phyloP scores from a whole-genome alignment of 1,139 yeast genomes.

The Chernovozyma aurita region DNA sequence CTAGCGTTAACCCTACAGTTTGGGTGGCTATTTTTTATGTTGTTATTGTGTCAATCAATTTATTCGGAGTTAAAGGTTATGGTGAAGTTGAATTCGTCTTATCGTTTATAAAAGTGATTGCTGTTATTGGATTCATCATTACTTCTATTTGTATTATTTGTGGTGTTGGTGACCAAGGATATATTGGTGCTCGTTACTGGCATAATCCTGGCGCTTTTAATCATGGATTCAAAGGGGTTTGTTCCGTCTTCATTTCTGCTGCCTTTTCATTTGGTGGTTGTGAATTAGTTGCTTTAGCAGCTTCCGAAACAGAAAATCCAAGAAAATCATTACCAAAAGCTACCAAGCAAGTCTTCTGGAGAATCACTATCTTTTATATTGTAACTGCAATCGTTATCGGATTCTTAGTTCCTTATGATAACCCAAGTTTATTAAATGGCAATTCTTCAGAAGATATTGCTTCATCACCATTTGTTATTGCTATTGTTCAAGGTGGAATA shows the following conservation, averaged over 20 bases:
- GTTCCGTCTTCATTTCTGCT: slow-evolving; percentile 78
- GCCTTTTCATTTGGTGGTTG: slow-evolving; percentile 87
- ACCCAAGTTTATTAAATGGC: slow-evolving; percentile 32
- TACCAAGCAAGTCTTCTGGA: slow-evolving; percentile 70
- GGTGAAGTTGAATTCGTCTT: slow-evolving; percentile 43
- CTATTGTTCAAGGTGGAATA: slow-evolving; percentile 35
- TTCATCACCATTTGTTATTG: slow-evolving; percentile 42
- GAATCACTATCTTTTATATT: slow-evolving; percentile 58
- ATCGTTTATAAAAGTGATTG: slow-evolving; percentile 38
- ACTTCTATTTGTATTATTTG: slow-evolving; percentile 36
- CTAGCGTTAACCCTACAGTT: slow-evolving; percentile 33
- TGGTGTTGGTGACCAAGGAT: slow-evolving; percentile 41
- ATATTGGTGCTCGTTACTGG: slow-evolving; percentile 40
- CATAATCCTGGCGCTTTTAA: slow-evolving; percentile 45
- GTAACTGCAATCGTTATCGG: slow-evolving; percentile 45
- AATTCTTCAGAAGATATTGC: slow-evolving; percentile 24
- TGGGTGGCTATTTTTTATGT: slow-evolving; percentile 42
- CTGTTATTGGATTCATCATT: slow-evolving; percentile 41
- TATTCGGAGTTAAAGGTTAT: slow-evolving; percentile 43
- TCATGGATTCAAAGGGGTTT: slow-evolving; percentile 70
- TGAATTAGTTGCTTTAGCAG: slow-evolving; percentile 76
- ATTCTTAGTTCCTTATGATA: slow-evolving; percentile 39
- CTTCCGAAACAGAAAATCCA: slow-evolving; percentile 80
- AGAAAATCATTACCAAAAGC: slow-evolving; percentile 65
- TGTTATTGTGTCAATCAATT: slow-evolving; percentile 31